Evolutionary conservation across 352 stramenopile genomes (phyloP).

Genomic region (Achlya hypogyna): DNA sequence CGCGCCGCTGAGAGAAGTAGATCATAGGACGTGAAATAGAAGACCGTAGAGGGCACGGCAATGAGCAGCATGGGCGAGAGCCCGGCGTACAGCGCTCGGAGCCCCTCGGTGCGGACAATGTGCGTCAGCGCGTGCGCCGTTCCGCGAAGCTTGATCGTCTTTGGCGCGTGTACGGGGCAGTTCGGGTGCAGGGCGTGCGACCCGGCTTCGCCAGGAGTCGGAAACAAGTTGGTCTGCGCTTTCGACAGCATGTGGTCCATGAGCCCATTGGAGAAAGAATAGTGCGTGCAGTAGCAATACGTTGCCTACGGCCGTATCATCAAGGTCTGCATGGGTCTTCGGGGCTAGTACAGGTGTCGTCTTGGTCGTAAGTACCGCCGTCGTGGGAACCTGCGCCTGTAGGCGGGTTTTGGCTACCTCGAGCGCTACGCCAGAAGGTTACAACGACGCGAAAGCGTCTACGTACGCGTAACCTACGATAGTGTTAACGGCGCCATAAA

Average conservation of each 20-base stretch:
- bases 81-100: slow-evolving; percentile 64
- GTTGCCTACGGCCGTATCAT: slow-evolving; percentile 3
- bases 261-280: slow-evolving; percentile 71
- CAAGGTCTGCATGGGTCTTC: background rate
- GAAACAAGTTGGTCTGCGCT: slow-evolving; percentile 20
- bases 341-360: background rate
- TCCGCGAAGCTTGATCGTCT: slow-evolving; percentile 31
- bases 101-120: slow-evolving; percentile 52
- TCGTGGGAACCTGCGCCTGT: slow-evolving; percentile 51
- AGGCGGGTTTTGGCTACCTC: slow-evolving; percentile 81
- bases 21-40: slow-evolving; percentile 94
- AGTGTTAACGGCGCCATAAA: slow-evolving; percentile 18
- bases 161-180: slow-evolving; percentile 15
- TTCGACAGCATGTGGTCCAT: slow-evolving; percentile 77
- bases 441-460: slow-evolving; percentile 1
- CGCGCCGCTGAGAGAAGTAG: slow-evolving; percentile 37
- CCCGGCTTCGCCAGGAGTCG: background rate
- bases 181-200: background rate
- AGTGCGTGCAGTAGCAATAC: slow-evolving; percentile 33
- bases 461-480: slow-evolving; percentile 56
- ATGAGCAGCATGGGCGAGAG: slow-evolving; percentile 87
- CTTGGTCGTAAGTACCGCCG: background rate
- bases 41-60: slow-evolving; percentile 85
- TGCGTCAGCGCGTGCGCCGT: slow-evolving; percentile 53
- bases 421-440: slow-evolving; percentile 33